These are phyloP conservation scores for Gynostemma pentaphyllum DNA, from an alignment of 306 rosid genomes.

Conservation along the genomic window DNA sequence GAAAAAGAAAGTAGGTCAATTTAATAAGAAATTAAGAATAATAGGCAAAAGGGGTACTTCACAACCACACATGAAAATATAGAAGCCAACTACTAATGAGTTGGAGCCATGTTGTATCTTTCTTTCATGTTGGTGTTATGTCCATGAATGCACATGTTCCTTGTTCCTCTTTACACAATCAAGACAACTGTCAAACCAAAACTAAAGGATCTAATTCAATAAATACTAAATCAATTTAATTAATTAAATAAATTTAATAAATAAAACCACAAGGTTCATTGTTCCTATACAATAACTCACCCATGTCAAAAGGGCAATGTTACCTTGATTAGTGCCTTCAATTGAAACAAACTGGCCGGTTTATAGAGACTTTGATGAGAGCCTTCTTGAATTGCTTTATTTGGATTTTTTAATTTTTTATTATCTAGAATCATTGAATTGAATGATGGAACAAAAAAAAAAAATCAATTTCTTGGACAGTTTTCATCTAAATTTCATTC, in stretches of 20 bases:
- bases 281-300: not conserved
- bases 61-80: not conserved
- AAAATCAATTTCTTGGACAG: no score
- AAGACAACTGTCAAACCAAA: conserved; percentile 26
- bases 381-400: no score
- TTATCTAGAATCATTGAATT: no score
- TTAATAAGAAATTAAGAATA: not conserved
- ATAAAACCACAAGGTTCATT: not conserved
- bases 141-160: conserved; percentile 38
- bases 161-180: conserved; percentile 14
- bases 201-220: not conserved
- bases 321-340: not conserved
- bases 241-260: no score
- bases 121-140: conserved; percentile 11
- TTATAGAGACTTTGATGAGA: not conserved
- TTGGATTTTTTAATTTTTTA: no score
- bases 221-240: not conserved
- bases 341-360: not conserved
- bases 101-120: conserved; percentile 6
- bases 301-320: not conserved
- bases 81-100: conserved; percentile 5
- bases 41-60: not conserved
- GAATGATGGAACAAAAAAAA: no score
- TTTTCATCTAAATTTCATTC: no score
- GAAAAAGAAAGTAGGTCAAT: not conserved